Percentiles rank a stretch among this genome's conserved stretches.
phyloP scores from a whole-genome alignment of 2,329 filamentous ascomycete species.

The Dactylellina sp. region DNA sequence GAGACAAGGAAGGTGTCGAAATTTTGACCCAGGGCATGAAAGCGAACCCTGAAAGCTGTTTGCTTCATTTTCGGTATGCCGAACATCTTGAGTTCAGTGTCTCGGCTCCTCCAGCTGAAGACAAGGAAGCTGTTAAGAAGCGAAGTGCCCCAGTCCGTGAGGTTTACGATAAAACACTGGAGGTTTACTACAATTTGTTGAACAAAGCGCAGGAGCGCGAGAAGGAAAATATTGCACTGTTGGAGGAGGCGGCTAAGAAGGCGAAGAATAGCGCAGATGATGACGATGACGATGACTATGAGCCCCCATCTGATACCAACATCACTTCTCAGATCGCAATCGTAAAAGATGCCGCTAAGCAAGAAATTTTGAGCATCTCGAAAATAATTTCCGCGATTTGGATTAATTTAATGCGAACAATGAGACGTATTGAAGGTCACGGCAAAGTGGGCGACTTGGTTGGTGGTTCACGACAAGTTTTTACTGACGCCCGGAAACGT shows the following conservation, averaged over 20 bases:
- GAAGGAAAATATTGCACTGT: slow-evolving; percentile 69
- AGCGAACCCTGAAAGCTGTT: slow-evolving; percentile 92
- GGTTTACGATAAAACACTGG: slow-evolving; percentile 84
- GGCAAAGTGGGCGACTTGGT: slow-evolving; percentile 75
- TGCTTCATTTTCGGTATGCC: slow-evolving; percentile 88
- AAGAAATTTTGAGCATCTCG: slow-evolving; percentile 81
- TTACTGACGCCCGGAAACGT: slow-evolving; percentile 85
- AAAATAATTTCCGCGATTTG: slow-evolving; percentile 91
- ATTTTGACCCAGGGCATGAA: slow-evolving; percentile 84
- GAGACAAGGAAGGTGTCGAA: slow-evolving; percentile 71
- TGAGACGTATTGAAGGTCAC: slow-evolving; percentile 91
- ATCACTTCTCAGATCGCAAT: slow-evolving; percentile 70
- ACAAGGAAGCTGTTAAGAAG: slow-evolving; percentile 72
- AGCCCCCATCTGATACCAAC: slow-evolving; percentile 68
- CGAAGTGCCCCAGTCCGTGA: slow-evolving; percentile 80
- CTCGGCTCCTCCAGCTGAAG: slow-evolving; percentile 71
- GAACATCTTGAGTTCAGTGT: slow-evolving; percentile 86
- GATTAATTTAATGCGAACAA: slow-evolving; percentile 93
- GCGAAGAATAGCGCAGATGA: slow-evolving; percentile 64
- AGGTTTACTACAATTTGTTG: slow-evolving; percentile 87
- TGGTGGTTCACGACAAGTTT: slow-evolving; percentile 84
- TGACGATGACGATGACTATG: slow-evolving; percentile 66
- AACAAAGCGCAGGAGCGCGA: slow-evolving; percentile 77
- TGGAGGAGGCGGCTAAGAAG: slow-evolving; percentile 68
- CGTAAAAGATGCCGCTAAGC: slow-evolving; percentile 69